These are phyloP conservation scores for Diaporthe sp. DNA, from an alignment of 2,329 filamentous ascomycete species.

Conservation along the genomic window DNA sequence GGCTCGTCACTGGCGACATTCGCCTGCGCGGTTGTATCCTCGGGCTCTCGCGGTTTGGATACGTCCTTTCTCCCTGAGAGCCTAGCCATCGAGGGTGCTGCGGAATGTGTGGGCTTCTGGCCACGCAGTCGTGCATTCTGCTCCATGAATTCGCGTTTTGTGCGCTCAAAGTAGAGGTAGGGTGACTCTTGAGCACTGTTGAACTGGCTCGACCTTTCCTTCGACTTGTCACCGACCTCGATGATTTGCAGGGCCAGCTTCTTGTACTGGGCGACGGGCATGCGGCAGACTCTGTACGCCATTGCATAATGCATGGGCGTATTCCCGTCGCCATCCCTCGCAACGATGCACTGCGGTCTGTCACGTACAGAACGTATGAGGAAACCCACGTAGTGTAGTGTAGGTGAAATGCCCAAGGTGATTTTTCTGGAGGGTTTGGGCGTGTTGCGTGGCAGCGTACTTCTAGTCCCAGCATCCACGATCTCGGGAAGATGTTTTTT, in stretches of 20 bases:
- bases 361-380: not conserved
- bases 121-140: not conserved
- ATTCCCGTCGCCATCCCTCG: not conserved
- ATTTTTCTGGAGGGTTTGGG: not conserved
- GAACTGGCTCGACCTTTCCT: not conserved
- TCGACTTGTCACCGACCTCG: not conserved
- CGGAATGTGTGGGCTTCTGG: not conserved
- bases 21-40: too few species aligned
- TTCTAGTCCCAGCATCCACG: not conserved
- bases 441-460: too few species aligned
- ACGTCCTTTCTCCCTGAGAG: not conserved
- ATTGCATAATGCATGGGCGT: conserved; percentile 19
- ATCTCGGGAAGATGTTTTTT: not conserved
- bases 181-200: not conserved
- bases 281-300: conserved; percentile 7
- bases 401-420: not conserved
- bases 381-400: not conserved
- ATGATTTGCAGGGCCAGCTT: not conserved
- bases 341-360: not conserved
- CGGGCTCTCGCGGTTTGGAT: not conserved
- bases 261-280: not conserved
- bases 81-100: not conserved
- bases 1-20: too few species aligned
- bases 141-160: not conserved
- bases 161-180: conserved; percentile 5